Base-by-base conservation (phyloP, 768 basidiomycete genomes). In the Coprinellus micaceus region DNA sequence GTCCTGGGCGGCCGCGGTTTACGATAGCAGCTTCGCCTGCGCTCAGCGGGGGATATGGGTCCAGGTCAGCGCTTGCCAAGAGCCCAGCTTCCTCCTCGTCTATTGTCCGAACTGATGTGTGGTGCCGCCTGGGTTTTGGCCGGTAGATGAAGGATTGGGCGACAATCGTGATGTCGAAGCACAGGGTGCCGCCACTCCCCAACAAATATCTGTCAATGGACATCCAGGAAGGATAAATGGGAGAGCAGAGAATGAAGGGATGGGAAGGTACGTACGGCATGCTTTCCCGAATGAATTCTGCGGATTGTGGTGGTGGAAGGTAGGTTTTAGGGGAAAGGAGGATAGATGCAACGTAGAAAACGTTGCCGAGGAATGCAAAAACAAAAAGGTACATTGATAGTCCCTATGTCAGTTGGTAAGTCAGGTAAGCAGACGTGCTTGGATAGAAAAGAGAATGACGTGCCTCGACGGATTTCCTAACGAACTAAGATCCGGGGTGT, bases 161-260 rank as follows among this genome's bases (percentile, higher is more conserved):
- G 53, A 98, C 86, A 66, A 99, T 98, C 4, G 89, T 89, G 29
- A 98, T 73, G 68, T 99, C 97, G 68, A 98, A 98, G 61, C 93
- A 71, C 17, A 98, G 82, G 0, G 96, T 98, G 2, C 97, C 97
- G 39, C 83, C 94, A 56, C 91, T 94, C 30, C 96, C 96, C 1
- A 98, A 74, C 0, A 98, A 78, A 66, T 94, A 98, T 49, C 90
- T 91, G 58, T 19, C 21, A 33, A 28, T 25, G 19, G 36, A 52
- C 5, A n/a, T 33, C 13, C 28, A 46, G 19, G 45, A 52, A 43
- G 15, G 45, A 26, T 39, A 24, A 24, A 56, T 1, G 44, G 52
- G 43, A 53, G 19, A 46, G 15, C 43, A n/a, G 48, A 45, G 24
- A 53, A 11, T 52, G 36, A 37, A n/a, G 45, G 26, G 24, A 9